These are phyloP conservation scores for Graphilbum fragrans DNA, from an alignment of 2,329 filamentous ascomycete species.

Conservation along the genomic window DNA sequence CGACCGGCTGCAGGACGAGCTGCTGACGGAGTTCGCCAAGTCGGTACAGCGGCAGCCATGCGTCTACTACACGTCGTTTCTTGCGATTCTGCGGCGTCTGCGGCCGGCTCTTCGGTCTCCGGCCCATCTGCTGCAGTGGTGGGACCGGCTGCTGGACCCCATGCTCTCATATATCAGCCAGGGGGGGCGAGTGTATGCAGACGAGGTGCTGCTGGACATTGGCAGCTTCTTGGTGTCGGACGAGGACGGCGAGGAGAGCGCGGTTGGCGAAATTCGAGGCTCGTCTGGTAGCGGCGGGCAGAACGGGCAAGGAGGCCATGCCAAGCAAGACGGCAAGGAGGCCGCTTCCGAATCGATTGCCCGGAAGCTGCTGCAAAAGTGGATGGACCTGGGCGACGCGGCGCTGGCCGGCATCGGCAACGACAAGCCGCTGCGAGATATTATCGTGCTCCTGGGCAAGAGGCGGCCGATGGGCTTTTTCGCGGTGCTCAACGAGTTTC, in stretches of 20 bases:
- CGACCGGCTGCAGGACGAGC: constrained; percentile 64
- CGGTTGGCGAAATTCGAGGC: constrained; percentile 16
- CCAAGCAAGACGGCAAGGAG: background rate
- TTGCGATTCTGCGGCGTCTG: constrained; percentile 52
- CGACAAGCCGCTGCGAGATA: constrained; percentile 36
- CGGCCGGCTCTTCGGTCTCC: constrained; percentile 52
- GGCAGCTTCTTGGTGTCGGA: constrained; percentile 53
- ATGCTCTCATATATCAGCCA: constrained; percentile 41
- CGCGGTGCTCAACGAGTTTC: constrained; percentile 48
- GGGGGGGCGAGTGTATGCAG: constrained; percentile 50
- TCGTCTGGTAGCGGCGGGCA: constrained; percentile 23
- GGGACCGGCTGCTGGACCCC: constrained; percentile 48
- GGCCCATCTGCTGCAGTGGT: constrained; percentile 57
- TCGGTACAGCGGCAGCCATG: constrained; percentile 43
- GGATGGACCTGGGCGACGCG: constrained; percentile 36
- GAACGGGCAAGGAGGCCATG: constrained; percentile 11
- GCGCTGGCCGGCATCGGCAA: constrained; percentile 23
- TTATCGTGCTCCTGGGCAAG: constrained; percentile 50
- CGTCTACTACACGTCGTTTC: constrained; percentile 50
- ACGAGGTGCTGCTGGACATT: constrained; percentile 52
- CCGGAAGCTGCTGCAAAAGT: constrained; percentile 42
- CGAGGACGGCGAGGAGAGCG: constrained; percentile 37
- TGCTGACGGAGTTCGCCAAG: constrained; percentile 54
- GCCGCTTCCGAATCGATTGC: constrained; percentile 36
- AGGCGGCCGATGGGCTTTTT: constrained; percentile 58